phyloP scores from a whole-genome alignment of 2,329 filamentous ascomycete species.

The Fusarium lyarnte region DNA sequence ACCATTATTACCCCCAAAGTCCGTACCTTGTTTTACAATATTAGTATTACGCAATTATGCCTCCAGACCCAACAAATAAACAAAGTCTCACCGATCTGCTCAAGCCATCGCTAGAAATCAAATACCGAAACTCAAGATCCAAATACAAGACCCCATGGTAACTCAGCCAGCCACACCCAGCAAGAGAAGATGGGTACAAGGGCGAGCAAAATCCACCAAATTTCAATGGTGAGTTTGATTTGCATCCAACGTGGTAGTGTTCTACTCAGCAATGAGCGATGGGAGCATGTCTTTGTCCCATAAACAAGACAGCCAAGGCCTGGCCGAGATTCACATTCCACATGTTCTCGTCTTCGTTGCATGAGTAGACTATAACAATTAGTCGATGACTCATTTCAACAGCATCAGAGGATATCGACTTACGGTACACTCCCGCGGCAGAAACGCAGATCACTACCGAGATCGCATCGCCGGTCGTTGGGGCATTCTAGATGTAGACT shows the following conservation, averaged over 20 bases:
- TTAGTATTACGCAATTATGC: neutral
- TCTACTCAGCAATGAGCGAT: constrained; percentile 57
- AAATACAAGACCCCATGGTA: constrained; percentile 16
- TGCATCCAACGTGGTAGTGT: constrained; percentile 57
- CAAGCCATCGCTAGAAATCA: neutral
- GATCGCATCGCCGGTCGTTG: constrained; percentile 64
- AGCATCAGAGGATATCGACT: constrained; percentile 31
- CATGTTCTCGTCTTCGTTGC: constrained; percentile 66
- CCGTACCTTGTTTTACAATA: neutral
- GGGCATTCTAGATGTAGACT: constrained; percentile 73
- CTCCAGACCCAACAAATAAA: neutral
- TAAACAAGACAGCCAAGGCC: constrained; percentile 66
- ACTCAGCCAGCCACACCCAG: constrained; percentile 49
- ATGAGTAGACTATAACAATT: constrained; percentile 59
- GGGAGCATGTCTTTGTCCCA: constrained; percentile 58
- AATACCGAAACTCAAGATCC: neutral
- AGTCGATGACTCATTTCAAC: neutral
- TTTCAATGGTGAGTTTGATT: constrained; percentile 55
- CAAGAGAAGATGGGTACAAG: constrained; percentile 52
- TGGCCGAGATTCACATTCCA: constrained; percentile 68
- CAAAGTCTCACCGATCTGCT: neutral
- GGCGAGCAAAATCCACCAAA: constrained; percentile 60
- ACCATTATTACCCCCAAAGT: neutral
- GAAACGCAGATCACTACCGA: constrained; percentile 68
- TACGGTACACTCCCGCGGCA: constrained; percentile 69